Conservation (phyloP, 2,329 filamentous ascomycete species). For the Diplodia corticola region DNA sequence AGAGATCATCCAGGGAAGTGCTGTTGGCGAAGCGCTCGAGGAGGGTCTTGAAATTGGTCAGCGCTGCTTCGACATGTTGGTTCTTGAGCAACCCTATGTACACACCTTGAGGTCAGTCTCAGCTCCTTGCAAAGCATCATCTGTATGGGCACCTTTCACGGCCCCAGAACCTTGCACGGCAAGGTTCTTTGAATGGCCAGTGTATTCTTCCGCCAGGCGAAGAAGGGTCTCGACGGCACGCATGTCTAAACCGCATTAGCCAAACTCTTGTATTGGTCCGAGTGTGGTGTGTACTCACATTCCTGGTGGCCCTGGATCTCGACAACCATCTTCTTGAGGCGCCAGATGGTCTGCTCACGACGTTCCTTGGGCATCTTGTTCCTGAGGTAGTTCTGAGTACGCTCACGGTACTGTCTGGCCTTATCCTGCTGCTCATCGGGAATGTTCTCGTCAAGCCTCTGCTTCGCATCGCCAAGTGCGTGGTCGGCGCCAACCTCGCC, state of each 20-base stretch:
- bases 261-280: background rate
- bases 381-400: slow-evolving; percentile 72
- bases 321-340: slow-evolving; percentile 95
- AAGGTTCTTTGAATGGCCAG: slow-evolving; percentile 67
- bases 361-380: slow-evolving; percentile 91
- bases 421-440: slow-evolving; percentile 56
- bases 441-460: slow-evolving; percentile 62
- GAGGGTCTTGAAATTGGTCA: slow-evolving; percentile 65
- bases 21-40: slow-evolving; percentile 95
- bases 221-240: slow-evolving; percentile 88
- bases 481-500: slow-evolving; percentile 48
- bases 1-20: slow-evolving; percentile 84
- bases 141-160: slow-evolving; percentile 69
- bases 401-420: slow-evolving; percentile 46
- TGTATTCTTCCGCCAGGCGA: slow-evolving; percentile 80
- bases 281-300: slow-evolving; percentile 52
- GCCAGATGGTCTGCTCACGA: slow-evolving; percentile 86
- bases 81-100: slow-evolving; percentile 40
- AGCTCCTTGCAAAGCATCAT: slow-evolving; percentile 65
- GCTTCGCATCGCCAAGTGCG: slow-evolving; percentile 50
- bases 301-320: slow-evolving; percentile 95
- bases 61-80: slow-evolving; percentile 43
- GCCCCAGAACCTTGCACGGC: slow-evolving; percentile 65
- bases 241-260: slow-evolving; percentile 58
- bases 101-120: slow-evolving; percentile 76